Base-by-base conservation (phyloP, 2,329 filamentous ascomycete genomes). In the Penicillium vulpinum region DNA sequence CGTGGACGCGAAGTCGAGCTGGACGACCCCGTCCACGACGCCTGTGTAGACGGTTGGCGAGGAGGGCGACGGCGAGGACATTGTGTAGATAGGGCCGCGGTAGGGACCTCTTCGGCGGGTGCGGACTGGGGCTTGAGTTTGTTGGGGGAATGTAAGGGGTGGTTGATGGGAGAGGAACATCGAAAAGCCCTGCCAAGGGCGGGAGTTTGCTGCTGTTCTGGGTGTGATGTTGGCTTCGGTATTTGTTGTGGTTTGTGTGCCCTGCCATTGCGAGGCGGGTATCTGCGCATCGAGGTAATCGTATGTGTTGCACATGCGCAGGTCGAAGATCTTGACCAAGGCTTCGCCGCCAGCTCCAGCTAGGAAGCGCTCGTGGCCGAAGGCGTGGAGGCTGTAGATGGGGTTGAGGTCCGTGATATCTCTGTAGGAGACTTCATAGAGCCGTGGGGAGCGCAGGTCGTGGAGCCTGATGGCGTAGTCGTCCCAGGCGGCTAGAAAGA, bases 301-400 rank as follows among this genome's bases (percentile, higher is more conserved):
- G 62, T 75, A 76, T 15, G 61, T 64, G 22, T 66, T 72, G n/a
- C 65, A 64, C 64, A 85, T 75, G 24, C 85, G 83, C 41, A 88
- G 67, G 62, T 88, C 85, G 61, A 86, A 88, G 5, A 87, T 74
- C 62, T 87, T 87, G 43, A 88, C 71, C 49, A 86, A 75, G 43
- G 79, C 81, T 67, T 87, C 82, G 47, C 81, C 77, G 3, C 81
- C 80, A 1, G 80, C 79, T 24, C 85, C 85, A 11, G 80, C 82
- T 9, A 87, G 67, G 53, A 88, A 80, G 2, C 79, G 77, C 62
- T 87, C 81, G 21, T 79, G 78, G 2, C 83, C 83, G 49, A 86
- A 80, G 0, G 81, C 73, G 1, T 83, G 78, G 16, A 88, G 76
- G 21, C 83, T 83, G 65, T 87, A 87, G 7, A 87, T 79, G 0